Percentiles rank a stretch among this genome's conserved stretches.
Conservation (phyloP, 2,329 filamentous ascomycete genomes). For the Aspergillus pseudonomiae region DNA sequence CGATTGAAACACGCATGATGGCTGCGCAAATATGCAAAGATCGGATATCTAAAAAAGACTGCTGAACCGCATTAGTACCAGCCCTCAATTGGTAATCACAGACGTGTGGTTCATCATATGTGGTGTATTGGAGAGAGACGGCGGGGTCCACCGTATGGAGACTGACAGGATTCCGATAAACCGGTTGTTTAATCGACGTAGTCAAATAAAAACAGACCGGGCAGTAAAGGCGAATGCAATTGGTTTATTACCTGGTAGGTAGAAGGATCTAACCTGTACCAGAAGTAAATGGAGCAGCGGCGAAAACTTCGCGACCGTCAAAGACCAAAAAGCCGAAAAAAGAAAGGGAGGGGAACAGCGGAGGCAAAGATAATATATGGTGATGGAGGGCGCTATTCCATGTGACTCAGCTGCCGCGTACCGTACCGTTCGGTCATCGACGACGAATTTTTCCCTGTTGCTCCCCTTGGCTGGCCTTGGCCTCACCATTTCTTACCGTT, state of each 20-base stretch:
- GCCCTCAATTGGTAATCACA: not conserved
- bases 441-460: not conserved
- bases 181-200: not conserved
- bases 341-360: constrained; percentile 23
- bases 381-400: not conserved
- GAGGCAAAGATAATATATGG: constrained; percentile 21
- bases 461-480: not conserved
- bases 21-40: constrained; percentile 4
- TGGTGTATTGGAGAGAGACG: not conserved
- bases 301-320: constrained; percentile 31
- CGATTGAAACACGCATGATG: constrained; percentile 44
- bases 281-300: constrained; percentile 27
- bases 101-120: not conserved
- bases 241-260: not conserved
- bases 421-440: not conserved
- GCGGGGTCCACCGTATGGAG: constrained; percentile 1
- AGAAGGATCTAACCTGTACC: constrained; percentile 11
- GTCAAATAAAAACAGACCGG: not conserved
- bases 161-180: not conserved
- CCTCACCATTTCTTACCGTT: not conserved
- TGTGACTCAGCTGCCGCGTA: constrained; percentile 5
- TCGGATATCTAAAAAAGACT: not conserved
- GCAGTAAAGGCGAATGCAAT: constrained; percentile 3
- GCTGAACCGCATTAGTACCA: not conserved
- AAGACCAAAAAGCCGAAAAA: constrained; percentile 32